A percentile compares a stretch with the other conserved stretches of the same genome.
These are phyloP conservation scores for Calonectria pteridis DNA, from an alignment of 2,329 filamentous ascomycete species.

Conservation along the genomic window DNA sequence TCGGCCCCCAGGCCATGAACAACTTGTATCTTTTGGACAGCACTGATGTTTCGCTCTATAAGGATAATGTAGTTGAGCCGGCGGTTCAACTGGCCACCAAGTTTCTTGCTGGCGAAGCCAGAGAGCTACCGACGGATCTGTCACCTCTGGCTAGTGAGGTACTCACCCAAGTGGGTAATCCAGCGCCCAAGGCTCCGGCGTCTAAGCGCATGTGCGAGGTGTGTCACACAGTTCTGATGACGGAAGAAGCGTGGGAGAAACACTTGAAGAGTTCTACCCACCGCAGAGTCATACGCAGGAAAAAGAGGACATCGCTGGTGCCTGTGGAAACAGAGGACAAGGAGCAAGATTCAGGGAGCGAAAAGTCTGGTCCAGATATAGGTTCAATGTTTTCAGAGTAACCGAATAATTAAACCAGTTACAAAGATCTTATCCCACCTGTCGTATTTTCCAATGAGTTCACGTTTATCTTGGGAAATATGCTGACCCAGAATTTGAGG, in stretches of 20 bases:
- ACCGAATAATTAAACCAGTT: background rate
- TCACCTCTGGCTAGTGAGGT: constrained; percentile 65
- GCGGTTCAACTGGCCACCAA: constrained; percentile 71
- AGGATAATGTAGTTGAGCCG: constrained; percentile 71
- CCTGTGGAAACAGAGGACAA: constrained; percentile 40
- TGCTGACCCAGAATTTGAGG: background rate
- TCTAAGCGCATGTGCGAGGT: constrained; percentile 76
- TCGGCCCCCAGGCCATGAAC: constrained; percentile 62
- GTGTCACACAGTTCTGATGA: constrained; percentile 75
- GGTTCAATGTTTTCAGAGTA: constrained; percentile 44
- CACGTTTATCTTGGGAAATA: no score
- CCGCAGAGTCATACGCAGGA: constrained; percentile 49
- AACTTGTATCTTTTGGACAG: constrained; percentile 86
- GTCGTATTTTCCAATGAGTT: background rate
- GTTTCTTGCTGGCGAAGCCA: constrained; percentile 71
- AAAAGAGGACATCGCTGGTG: constrained; percentile 54
- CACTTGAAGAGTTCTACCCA: constrained; percentile 55
- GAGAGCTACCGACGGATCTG: constrained; percentile 64
- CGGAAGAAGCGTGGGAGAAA: constrained; percentile 61
- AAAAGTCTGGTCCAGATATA: constrained; percentile 44
- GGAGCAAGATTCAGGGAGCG: constrained; percentile 14
- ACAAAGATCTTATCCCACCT: background rate
- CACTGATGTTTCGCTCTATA: constrained; percentile 74
- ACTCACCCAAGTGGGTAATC: constrained; percentile 63
- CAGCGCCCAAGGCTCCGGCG: constrained; percentile 65